Evolutionary conservation across 768 basidiomycete genomes (phyloP).

Genomic region (Lyophyllum atratum): DNA sequence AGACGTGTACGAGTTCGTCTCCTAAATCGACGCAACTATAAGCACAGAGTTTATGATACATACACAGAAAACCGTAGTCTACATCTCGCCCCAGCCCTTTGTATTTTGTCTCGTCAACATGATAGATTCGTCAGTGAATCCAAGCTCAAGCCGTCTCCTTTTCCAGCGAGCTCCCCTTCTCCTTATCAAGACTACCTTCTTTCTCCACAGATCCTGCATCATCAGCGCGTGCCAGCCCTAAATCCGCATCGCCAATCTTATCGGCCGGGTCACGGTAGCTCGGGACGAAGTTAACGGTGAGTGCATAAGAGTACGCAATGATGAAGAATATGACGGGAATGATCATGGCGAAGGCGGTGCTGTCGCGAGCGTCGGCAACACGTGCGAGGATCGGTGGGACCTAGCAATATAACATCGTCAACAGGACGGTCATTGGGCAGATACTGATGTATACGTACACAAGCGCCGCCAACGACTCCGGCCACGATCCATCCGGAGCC

Average conservation of each 20-base stretch:
- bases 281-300: conserved; percentile 33
- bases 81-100: background rate
- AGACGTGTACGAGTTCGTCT: no score
- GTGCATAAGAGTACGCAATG: conserved; percentile 26
- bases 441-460: conserved; percentile 17
- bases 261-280: conserved; percentile 28
- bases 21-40: no score
- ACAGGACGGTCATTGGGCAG: background rate
- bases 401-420: conserved; percentile 4
- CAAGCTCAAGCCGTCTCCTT: conserved; percentile 1
- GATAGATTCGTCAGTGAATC: background rate
- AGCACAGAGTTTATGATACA: background rate
- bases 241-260: conserved; percentile 18
- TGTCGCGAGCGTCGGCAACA: conserved; percentile 30
- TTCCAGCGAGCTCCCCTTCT: conserved; percentile 8
- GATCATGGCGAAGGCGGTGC: conserved; percentile 35
- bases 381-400: conserved; percentile 32
- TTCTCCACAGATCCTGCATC: conserved; percentile 1
- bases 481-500: conserved; percentile 33
- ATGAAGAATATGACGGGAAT: conserved; percentile 32
- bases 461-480: conserved; percentile 34
- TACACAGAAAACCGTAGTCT: background rate
- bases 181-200: conserved; percentile 9
- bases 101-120: background rate
- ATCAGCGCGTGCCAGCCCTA: background rate